Evolutionary conservation across 2,329 filamentous ascomycete species (phyloP).

Genomic region (Keithomyces neogunnii): DNA sequence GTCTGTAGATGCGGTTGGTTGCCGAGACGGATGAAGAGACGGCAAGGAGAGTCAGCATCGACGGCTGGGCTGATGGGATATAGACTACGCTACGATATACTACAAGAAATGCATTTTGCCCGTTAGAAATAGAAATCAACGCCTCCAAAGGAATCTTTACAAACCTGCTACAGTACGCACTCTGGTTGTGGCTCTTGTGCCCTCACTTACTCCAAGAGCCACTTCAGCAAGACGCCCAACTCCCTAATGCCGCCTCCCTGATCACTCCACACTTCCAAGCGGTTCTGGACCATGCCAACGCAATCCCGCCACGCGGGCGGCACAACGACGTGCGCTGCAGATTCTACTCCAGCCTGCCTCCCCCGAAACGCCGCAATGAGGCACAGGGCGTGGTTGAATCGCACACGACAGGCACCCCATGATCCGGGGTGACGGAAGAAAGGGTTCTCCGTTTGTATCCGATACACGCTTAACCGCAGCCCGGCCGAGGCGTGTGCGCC

Average conservation of each 20-base stretch:
- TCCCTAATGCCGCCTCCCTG: constrained; percentile 9
- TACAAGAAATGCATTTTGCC: too few species aligned
- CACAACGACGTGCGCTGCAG: constrained; percentile 6
- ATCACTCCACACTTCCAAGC: constrained; percentile 10
- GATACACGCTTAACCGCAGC: constrained; percentile 8
- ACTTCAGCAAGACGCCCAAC: constrained; percentile 4
- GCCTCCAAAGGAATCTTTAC: too few species aligned
- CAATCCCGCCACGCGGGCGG: constrained; percentile 10
- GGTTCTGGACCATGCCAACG: constrained; percentile 7
- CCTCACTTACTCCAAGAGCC: not conserved
- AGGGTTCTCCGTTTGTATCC: constrained; percentile 10
- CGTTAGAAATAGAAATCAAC: too few species aligned
- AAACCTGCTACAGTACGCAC: too few species aligned
- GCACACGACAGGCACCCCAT: constrained; percentile 11
- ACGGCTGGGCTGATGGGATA: too few species aligned
- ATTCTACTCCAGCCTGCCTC: constrained; percentile 7
- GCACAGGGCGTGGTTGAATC: constrained; percentile 11
- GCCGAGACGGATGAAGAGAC: too few species aligned
- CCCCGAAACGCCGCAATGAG: constrained; percentile 9
- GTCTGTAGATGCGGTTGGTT: too few species aligned
- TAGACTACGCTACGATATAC: too few species aligned
- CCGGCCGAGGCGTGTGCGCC: constrained; percentile 8
- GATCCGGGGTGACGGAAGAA: constrained; percentile 10
- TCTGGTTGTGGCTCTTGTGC: too few species aligned
- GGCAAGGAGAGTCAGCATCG: too few species aligned